phyloP scores from a whole-genome alignment of 148 eudicot genomes.

The Fagopyrum homotropicum region DNA sequence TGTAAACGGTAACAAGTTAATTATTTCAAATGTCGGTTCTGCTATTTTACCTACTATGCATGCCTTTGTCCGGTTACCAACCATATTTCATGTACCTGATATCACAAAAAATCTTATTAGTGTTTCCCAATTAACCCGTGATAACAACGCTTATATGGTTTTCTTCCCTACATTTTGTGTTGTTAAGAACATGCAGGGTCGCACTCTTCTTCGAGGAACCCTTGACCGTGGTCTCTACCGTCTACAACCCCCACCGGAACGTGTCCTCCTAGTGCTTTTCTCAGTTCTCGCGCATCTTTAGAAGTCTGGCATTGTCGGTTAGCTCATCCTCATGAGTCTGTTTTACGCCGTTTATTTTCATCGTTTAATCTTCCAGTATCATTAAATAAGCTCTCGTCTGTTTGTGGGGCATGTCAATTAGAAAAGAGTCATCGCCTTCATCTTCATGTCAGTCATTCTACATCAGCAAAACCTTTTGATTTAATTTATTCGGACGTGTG shows the following conservation, averaged over 20 bases:
- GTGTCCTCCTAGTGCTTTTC: neutral
- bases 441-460: neutral
- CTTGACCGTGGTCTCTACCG: neutral
- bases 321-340: neutral
- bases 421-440: neutral
- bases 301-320: neutral
- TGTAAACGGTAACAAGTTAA: too few species aligned
- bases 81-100: neutral
- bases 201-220: neutral
- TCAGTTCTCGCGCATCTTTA: neutral
- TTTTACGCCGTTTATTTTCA: too few species aligned
- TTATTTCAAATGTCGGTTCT: too few species aligned
- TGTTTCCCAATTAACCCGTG: neutral
- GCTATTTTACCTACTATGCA: neutral
- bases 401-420: too few species aligned
- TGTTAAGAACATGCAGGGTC: neutral
- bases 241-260: neutral
- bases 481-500: neutral
- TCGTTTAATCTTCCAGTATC: too few species aligned
- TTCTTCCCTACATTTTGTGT: neutral
- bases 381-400: too few species aligned
- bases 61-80: neutral
- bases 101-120: neutral
- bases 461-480: neutral
- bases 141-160: neutral